A percentile compares a stretch with the other conserved stretches of the same genome.
Evolutionary conservation across 352 stramenopile species (phyloP).

Genomic region (Phytophthora sojae): DNA sequence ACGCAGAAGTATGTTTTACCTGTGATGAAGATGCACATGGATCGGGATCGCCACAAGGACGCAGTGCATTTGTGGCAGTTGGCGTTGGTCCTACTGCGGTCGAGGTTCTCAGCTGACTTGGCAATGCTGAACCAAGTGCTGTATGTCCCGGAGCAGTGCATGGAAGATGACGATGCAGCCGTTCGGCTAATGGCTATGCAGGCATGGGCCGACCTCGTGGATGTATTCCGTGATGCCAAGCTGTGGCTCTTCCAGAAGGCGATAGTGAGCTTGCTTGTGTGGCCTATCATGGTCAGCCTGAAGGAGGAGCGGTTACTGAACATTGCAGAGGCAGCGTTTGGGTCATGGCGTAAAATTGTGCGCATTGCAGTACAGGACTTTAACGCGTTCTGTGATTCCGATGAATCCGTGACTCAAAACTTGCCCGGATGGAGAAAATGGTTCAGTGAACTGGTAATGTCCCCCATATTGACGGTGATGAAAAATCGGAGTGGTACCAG

Average conservation of each 20-base stretch:
- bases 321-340: conserved; percentile 57
- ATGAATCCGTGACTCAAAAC: conserved; percentile 27
- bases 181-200: conserved; percentile 63
- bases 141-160: conserved; percentile 62
- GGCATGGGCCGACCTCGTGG: conserved; percentile 55
- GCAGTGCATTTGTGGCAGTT: conserved; percentile 68
- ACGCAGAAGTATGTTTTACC: conserved; percentile 60
- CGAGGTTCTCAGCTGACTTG: conserved; percentile 48
- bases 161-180: conserved; percentile 54
- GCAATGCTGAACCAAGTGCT: conserved; percentile 59
- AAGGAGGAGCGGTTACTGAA: conserved; percentile 59
- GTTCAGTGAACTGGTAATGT: conserved; percentile 56
- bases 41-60: conserved; percentile 47
- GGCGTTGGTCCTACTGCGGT: conserved; percentile 54
- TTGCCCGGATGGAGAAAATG: conserved; percentile 65
- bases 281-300: conserved; percentile 55
- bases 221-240: conserved; percentile 53
- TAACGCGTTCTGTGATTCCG: conserved; percentile 44
- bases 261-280: conserved; percentile 55
- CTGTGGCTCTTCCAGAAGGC: conserved; percentile 72
- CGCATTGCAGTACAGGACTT: conserved; percentile 57
- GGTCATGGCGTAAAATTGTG: conserved; percentile 57
- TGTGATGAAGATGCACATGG: conserved; percentile 63
- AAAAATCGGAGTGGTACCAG: conserved; percentile 9
- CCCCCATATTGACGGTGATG: conserved; percentile 37